Evolutionary conservation across 2,329 filamentous ascomycete species (phyloP), one percentile per base, ranked within the genome.

Genomic region (Alternaria solani): DNA sequence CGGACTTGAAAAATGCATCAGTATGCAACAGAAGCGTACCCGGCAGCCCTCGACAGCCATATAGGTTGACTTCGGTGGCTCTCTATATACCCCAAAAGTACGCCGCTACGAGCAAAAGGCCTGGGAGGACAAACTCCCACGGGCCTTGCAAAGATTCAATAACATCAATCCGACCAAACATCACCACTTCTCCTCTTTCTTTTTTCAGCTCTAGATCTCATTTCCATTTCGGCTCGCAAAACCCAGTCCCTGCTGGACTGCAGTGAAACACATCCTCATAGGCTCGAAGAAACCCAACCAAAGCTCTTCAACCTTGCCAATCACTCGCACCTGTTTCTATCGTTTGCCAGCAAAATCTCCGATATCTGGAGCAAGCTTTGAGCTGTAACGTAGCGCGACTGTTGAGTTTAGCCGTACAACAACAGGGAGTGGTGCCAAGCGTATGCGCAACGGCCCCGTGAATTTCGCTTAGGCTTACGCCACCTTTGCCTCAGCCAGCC

Each of bases 81-180:
- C 43, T 51, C 44, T 36, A 60, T 67, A 67, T 67, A 67, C 64
- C 64, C 64, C 60, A 61, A 55, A 60, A 60, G 56, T 65, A 57
- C 51, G 57, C 57, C 51, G 53, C 54, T 36, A 65, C 54, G 51
- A 51, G 43, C 53, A 49, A 18, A 18, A 26, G 43, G 53, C 43
- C 25, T 16, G 28, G 53, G 53, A 55, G 53, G 39, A 32, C 12
- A 47, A 32, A 41, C 8, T 34, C 32, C 25, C 25, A 25, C 30
- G 43, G 42, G 42, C n/a, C 23, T 43, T 48, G 23, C 43, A 55
- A 43, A 49, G 11, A 55, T 39, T 43, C 42, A 55, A 55, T 48
- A n/a, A 48, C 43, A 55, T 48, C 25, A 48, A 48, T 41, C 43
- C 43, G 53, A 48, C 42, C 42, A 55, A 41, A 47, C 30, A 25